Evolutionary conservation across 2,329 filamentous ascomycete genomes (phyloP).

Genomic region (Coleophoma cylindrospora): DNA sequence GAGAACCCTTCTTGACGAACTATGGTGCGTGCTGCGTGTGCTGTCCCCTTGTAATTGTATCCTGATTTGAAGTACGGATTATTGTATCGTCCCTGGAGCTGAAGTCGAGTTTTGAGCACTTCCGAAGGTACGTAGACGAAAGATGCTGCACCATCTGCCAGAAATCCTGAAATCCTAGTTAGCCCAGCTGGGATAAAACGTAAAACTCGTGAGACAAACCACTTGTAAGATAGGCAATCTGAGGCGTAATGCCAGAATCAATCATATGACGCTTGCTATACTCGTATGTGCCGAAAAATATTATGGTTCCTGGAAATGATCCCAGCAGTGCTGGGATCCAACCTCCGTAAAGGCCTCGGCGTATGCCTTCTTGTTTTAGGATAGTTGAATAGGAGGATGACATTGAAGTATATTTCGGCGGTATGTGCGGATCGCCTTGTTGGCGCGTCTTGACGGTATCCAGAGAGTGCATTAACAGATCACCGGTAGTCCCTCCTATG

Average conservation of each 20-base stretch:
- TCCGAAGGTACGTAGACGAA: conserved; percentile 95
- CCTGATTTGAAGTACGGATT: conserved; percentile 91
- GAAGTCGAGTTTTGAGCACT: conserved; percentile 93
- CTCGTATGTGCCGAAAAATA: conserved; percentile 97
- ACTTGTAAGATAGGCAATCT: conserved; percentile 79
- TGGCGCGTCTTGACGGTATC: conserved; percentile 98
- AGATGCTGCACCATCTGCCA: conserved; percentile 88
- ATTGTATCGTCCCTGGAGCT: conserved; percentile 91
- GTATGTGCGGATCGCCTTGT: conserved; percentile 90
- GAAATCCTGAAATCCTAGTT: conserved; percentile 56
- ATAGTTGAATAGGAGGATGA: conserved; percentile 91
- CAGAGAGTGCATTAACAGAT: conserved; percentile 97
- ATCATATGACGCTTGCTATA: conserved; percentile 88
- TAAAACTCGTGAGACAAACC: conserved; percentile 45
- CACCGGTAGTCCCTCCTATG: conserved; percentile 85
- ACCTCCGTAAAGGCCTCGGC: conserved; percentile 86
- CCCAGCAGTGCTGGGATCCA: conserved; percentile 86
- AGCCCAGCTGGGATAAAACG: neutral
- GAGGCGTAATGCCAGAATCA: conserved; percentile 75
- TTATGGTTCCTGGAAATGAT: conserved; percentile 87
- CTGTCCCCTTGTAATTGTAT: conserved; percentile 88
- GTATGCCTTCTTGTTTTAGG: conserved; percentile 82
- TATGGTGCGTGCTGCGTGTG: conserved; percentile 83
- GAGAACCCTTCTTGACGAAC: conserved; percentile 73
- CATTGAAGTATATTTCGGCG: conserved; percentile 87